phyloP scores from a whole-genome alignment of 352 stramenopile species.

The Salisapilia sapeloensis region DNA sequence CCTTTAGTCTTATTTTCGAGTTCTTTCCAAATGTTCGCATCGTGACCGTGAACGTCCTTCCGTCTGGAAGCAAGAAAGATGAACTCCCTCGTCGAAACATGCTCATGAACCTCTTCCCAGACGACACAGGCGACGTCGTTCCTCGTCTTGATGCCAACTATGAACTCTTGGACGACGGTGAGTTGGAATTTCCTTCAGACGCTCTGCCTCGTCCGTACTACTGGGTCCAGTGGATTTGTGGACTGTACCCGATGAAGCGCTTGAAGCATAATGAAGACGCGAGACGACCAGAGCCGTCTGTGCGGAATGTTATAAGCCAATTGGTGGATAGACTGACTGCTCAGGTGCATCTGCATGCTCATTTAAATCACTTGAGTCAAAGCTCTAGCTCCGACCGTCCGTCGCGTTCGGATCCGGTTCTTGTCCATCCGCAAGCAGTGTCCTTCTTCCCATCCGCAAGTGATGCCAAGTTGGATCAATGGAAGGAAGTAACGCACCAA shows the following conservation, averaged over 20 bases:
- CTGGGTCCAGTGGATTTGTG: conserved; percentile 66
- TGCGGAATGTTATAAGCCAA: conserved; percentile 46
- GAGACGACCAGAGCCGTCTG: conserved; percentile 33
- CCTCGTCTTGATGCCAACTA: conserved; percentile 29
- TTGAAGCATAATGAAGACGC: conserved; percentile 1
- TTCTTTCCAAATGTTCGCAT: conserved; percentile 34
- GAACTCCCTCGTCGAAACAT: conserved; percentile 9
- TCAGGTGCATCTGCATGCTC: conserved; percentile 19
- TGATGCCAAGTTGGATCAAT: conserved; percentile 30
- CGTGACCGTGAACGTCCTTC: conserved; percentile 33
- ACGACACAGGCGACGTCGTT: conserved; percentile 25
- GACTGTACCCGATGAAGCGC: conserved; percentile 28
- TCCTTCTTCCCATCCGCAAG: conserved; percentile 20
- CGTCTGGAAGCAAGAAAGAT: conserved; percentile 3
- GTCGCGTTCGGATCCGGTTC: conserved; percentile 6
- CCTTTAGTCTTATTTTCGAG: conserved; percentile 43
- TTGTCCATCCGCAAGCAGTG: conserved; percentile 14
- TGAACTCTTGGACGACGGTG: conserved; percentile 13
- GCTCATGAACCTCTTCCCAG: conserved; percentile 43
- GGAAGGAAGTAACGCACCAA: conserved; percentile 21
- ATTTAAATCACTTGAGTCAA: conserved; percentile 21
- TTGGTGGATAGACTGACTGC: conserved; percentile 33
- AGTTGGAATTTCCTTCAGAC: conserved; percentile 26
- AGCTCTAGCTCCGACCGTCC: conserved; percentile 4
- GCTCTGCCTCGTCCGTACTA: conserved; percentile 30